Evolutionary conservation across 140 eudicot genomes (phyloP).

Genomic region (Bidens hawaiensis): DNA sequence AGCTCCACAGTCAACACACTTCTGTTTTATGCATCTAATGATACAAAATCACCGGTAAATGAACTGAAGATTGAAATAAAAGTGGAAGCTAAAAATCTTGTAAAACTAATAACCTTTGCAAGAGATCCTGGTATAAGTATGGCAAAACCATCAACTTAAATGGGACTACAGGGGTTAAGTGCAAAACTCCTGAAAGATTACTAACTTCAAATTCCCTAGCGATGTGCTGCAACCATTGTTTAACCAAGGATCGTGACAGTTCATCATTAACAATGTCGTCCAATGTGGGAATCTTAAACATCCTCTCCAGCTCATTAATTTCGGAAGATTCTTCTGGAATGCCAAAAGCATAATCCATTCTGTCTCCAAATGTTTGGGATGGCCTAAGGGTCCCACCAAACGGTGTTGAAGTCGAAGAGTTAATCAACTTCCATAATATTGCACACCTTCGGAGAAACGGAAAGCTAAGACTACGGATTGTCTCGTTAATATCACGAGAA

Average conservation of each 20-base stretch:
- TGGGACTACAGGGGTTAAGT: slow-evolving; percentile 65
- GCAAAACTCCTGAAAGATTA: slow-evolving; percentile 25
- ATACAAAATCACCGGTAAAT: neutral
- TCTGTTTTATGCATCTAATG: slow-evolving; percentile 70
- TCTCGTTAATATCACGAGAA: slow-evolving; percentile 44
- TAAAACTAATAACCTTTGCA: slow-evolving; percentile 60
- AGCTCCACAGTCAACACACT: slow-evolving; percentile 69
- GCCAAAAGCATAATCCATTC: slow-evolving; percentile 32
- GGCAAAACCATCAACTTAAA: slow-evolving; percentile 84
- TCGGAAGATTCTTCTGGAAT: slow-evolving; percentile 47
- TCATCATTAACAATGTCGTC: slow-evolving; percentile 45
- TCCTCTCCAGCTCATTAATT: slow-evolving; percentile 57
- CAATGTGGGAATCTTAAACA: slow-evolving; percentile 65
- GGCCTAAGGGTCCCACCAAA: slow-evolving; percentile 48
- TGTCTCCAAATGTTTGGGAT: slow-evolving; percentile 22
- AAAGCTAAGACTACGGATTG: slow-evolving; percentile 59
- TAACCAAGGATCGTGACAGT: slow-evolving; percentile 39
- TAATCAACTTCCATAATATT: slow-evolving; percentile 69
- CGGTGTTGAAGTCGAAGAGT: slow-evolving; percentile 49
- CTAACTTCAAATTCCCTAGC: slow-evolving; percentile 42
- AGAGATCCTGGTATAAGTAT: slow-evolving; percentile 73
- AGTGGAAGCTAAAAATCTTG: neutral
- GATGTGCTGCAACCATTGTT: slow-evolving; percentile 66
- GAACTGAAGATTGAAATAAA: slow-evolving; percentile 2
- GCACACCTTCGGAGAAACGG: slow-evolving; percentile 90